Evolutionary conservation across 2,329 filamentous ascomycete species (phyloP), one percentile per base, ranked within the genome.

Genomic region (Phaeosphaeriaceae sp.): DNA sequence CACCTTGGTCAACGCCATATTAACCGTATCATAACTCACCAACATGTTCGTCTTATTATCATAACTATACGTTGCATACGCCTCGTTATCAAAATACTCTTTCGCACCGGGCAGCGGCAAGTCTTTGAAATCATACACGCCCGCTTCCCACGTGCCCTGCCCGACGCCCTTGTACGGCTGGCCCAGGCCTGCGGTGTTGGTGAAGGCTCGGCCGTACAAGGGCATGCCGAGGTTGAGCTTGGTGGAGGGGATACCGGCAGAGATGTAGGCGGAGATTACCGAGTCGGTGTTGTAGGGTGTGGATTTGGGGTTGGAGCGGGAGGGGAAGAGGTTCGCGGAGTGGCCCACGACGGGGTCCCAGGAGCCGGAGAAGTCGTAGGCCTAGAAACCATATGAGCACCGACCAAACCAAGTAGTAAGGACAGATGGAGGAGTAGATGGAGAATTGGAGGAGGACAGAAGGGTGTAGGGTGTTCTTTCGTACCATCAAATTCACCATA

Each of bases 211-310:
- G 1, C 94, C 94, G 74, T 97, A 98, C 13, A 98, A 82, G 1
- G 94, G 94, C 91, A 97, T 94, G 2, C 94, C 94, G 15, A 97
- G 78, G 2, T 97, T 91, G 54, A 98, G 87, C 79, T 97, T 97
- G 60, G 83, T 73, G 0, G 88, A 74, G 0, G 84, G 72, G 0
- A 97, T 88, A 7, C 81, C 81, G 3, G 85, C 84, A 1, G 79
- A 73, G 17, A 86, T 81, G 80, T 97, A 98, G 67, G 88, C 84
- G 13, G 88, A 80, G 7, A 98, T 80, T 0, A 94, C 93, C 0
- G 84, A 81, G 3, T 86, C 82, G 2, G 91, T 92, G 78, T 86
- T 92, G 80, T 94, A 97, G 0, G 93, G 93, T 0, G 94, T 97
- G 53, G 84, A 83, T 1, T 77, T 66, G 0, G 91, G 86, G 70